Base-by-base conservation (phyloP, 2,329 filamentous ascomycete species). In the Diplodia seriata region DNA sequence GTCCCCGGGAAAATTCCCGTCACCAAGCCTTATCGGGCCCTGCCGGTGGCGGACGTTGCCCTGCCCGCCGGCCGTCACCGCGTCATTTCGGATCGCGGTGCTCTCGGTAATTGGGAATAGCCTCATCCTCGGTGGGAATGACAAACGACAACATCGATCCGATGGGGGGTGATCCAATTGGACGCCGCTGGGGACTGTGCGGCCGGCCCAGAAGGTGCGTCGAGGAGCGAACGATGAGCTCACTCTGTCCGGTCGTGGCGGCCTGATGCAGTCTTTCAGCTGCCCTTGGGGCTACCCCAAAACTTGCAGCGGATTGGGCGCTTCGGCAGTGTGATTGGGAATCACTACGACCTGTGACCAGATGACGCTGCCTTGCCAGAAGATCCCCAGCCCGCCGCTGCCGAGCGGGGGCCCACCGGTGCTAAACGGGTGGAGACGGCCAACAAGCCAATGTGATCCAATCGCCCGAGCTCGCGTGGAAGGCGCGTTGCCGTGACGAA, bases 1-100 rank as follows among this genome's bases (percentile, higher is more conserved):
- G 75, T 76, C 74, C 71, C 69, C 73, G 76, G 76, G 71, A 72
- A 72, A 67, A 70, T 68, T 69, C 69, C 71, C 69, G 70, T 71
- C 69, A 59, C 50, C 64, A 67, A 72, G 62, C 68, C 69, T 70
- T 71, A 71, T 70, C 72, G 71, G 72, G 61, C 65, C 72, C 59
- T 69, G 47, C 71, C 71, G 71, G 69, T 61, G 47, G 62, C 68
- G 49, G 66, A 47, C 69, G 67, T 57, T 71, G 67, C 70, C 69
- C 69, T 63, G 59, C 47, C 59, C 59, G 47, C 29, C 47, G 26
- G 43, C 20, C 55, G 47, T 69, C 68, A 69, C 67, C 69, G 69
- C 57, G 67, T 69, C 50, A 64, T 64, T 64, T 64, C 61, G 61
- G 49, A 54, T 59, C 59, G 59, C 50, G 59, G 33, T 63, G 40